These are phyloP conservation scores for Russula earlei DNA, from an alignment of 768 basidiomycete species.

Conservation along the genomic window DNA sequence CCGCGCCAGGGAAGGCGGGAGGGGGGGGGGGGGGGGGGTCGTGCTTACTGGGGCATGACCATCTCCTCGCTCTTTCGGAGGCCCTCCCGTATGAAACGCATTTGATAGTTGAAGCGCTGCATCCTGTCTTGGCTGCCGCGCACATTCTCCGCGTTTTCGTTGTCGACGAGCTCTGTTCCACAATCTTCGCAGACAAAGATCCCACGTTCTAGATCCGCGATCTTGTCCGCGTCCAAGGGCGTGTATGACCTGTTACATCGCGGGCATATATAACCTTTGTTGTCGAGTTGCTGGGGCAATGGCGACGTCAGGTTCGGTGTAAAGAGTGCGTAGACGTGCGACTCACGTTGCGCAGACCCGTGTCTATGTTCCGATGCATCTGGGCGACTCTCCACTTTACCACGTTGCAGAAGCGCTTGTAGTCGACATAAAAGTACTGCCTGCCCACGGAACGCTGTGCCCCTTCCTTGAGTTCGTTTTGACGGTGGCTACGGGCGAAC, in stretches of 20 bases:
- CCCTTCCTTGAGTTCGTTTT: slow-evolving; percentile 86
- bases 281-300: slow-evolving; percentile 74
- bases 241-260: slow-evolving; percentile 78
- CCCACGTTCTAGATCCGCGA: slow-evolving; percentile 62
- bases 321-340: background rate
- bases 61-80: slow-evolving; percentile 84
- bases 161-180: slow-evolving; percentile 76
- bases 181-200: slow-evolving; percentile 84
- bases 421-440: slow-evolving; percentile 96
- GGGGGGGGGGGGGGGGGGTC: too few species aligned
- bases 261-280: slow-evolving; percentile 96
- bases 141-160: slow-evolving; percentile 82
- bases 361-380: slow-evolving; percentile 86
- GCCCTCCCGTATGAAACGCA: slow-evolving; percentile 79
- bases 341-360: slow-evolving; percentile 75
- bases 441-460: slow-evolving; percentile 79
- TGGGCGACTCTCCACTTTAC: slow-evolving; percentile 95
- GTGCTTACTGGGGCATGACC: slow-evolving; percentile 68
- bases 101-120: slow-evolving; percentile 90
- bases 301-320: background rate
- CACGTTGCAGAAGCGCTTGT: slow-evolving; percentile 91
- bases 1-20: background rate
- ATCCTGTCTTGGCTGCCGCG: slow-evolving; percentile 86
- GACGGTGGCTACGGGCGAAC: slow-evolving; percentile 55
- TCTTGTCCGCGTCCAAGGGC: slow-evolving; percentile 73